Percentiles rank a stretch among this genome's conserved stretches.
Conservation (phyloP, 2,329 filamentous ascomycete species). For the Arthrobotrys iridis region DNA sequence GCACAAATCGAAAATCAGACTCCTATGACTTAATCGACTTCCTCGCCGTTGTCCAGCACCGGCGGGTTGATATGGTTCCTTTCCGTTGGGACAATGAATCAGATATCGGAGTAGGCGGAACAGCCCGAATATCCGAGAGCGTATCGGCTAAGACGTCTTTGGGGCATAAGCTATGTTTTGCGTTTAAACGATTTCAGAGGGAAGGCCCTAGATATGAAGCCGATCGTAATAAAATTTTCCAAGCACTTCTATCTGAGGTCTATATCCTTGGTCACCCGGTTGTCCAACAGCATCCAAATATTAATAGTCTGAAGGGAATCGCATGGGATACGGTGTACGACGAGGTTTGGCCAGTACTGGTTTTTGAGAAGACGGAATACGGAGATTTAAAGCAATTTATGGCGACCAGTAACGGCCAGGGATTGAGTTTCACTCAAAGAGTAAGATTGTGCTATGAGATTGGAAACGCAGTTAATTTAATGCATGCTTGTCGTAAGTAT, state of each 20-base stretch:
- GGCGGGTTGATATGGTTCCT: slow-evolving; percentile 6
- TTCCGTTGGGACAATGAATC: slow-evolving; percentile 2
- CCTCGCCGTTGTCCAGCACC: background rate
- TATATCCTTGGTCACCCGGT: slow-evolving; percentile 13
- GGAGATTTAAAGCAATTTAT: slow-evolving; percentile 10
- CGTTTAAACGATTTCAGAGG: slow-evolving; percentile 10
- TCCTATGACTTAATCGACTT: slow-evolving; percentile 6
- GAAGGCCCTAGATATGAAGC: slow-evolving; percentile 11
- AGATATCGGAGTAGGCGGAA: background rate
- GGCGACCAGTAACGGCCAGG: background rate
- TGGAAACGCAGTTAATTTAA: slow-evolving; percentile 7
- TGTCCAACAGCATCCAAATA: background rate
- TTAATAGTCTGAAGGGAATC: slow-evolving; percentile 4
- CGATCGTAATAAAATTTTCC: slow-evolving; percentile 11
- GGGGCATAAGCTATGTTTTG: background rate
- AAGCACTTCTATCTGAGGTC: slow-evolving; percentile 1
- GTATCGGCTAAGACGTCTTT: background rate
- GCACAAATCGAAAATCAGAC: background rate
- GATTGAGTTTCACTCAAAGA: background rate
- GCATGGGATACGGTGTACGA: slow-evolving; percentile 4
- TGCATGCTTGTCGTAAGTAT: slow-evolving; percentile 6
- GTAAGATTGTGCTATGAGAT: slow-evolving; percentile 5
- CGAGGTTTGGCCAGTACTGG: slow-evolving; percentile 14
- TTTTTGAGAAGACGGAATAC: slow-evolving; percentile 8
- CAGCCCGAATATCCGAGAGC: background rate